Evolutionary conservation across 1,284 basidiomycete genomes (phyloP).

Genomic region (Apiotrichum domesticum): DNA sequence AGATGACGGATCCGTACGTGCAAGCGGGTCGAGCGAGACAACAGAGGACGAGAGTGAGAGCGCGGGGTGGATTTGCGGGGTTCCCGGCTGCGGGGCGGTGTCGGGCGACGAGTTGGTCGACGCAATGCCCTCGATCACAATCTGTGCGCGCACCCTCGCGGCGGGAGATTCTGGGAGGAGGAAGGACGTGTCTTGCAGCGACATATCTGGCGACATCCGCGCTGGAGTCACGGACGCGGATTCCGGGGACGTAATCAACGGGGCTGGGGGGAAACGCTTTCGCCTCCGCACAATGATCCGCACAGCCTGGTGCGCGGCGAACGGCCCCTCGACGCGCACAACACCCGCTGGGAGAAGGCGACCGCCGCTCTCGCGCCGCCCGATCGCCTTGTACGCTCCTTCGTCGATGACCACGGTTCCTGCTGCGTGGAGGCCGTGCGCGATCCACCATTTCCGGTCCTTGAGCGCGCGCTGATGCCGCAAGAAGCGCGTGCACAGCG

Average conservation of each 20-base stretch:
- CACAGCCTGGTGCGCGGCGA: conserved; percentile 92
- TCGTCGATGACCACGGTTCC: conserved; percentile 75
- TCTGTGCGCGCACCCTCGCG: conserved; percentile 1
- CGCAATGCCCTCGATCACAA: neutral
- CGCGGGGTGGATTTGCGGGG: conserved; percentile 41
- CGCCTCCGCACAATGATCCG: conserved; percentile 62
- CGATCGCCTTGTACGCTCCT: conserved; percentile 81
- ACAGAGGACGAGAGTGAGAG: conserved; percentile 44
- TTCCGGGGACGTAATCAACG: conserved; percentile 32
- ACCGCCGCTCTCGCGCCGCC: conserved; percentile 78
- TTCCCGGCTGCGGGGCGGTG: conserved; percentile 28
- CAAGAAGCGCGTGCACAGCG: conserved; percentile 79
- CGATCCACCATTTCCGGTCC: conserved; percentile 91
- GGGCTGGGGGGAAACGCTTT: conserved; percentile 25
- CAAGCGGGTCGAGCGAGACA: conserved; percentile 44
- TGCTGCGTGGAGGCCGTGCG: conserved; percentile 81
- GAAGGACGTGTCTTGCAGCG: conserved; percentile 3
- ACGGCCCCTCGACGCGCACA: conserved; percentile 74
- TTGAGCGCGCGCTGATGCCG: conserved; percentile 68
- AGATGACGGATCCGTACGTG: conserved; percentile 25
- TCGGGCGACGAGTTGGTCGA: conserved; percentile 11
- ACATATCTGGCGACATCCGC: conserved; percentile 7
- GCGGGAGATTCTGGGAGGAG: conserved; percentile 4
- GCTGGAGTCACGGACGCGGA: conserved; percentile 16
- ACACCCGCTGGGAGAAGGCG: conserved; percentile 87